These are phyloP conservation scores for Ettlia oleoabundans DNA, from an alignment of 139 green algal genomes.

Conservation along the genomic window DNA sequence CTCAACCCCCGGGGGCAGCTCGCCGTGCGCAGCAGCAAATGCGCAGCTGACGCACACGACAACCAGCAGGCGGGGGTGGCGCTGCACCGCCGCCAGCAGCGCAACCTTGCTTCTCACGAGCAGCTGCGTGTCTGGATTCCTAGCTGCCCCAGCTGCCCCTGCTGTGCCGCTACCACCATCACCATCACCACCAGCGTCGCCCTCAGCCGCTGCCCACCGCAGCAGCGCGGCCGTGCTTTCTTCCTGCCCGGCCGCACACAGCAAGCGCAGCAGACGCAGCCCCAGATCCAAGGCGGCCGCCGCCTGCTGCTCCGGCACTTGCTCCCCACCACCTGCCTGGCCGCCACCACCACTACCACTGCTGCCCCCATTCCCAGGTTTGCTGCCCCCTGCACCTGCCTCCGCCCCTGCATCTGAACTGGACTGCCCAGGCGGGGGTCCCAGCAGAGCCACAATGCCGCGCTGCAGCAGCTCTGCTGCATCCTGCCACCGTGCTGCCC, in stretches of 20 bases:
- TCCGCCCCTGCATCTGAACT: not conserved
- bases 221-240: not conserved
- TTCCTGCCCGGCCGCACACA: not conserved
- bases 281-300: constrained; percentile 14
- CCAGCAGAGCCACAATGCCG: constrained; percentile 12
- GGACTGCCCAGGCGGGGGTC: not conserved
- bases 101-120: not conserved
- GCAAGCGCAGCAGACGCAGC: constrained; percentile 28
- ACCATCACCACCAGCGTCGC: not conserved
- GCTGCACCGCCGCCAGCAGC: constrained; percentile 2
- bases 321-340: too few relatives aligned
- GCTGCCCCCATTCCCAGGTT: not conserved
- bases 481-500: constrained; percentile 13
- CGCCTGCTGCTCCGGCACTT: not conserved
- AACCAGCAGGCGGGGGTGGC: not conserved
- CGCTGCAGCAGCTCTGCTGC: constrained; percentile 4
- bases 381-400: not conserved
- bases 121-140: too few relatives aligned
- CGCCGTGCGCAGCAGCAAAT: not conserved
- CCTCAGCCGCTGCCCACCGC: not conserved
- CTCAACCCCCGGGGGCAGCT: not conserved
- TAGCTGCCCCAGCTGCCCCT: not conserved
- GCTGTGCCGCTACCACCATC: not conserved
- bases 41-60: constrained; percentile 13
- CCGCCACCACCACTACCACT: not conserved